phyloP scores from a whole-genome alignment of 768 basidiomycete species.

The Rhizopogon vesiculosus region DNA sequence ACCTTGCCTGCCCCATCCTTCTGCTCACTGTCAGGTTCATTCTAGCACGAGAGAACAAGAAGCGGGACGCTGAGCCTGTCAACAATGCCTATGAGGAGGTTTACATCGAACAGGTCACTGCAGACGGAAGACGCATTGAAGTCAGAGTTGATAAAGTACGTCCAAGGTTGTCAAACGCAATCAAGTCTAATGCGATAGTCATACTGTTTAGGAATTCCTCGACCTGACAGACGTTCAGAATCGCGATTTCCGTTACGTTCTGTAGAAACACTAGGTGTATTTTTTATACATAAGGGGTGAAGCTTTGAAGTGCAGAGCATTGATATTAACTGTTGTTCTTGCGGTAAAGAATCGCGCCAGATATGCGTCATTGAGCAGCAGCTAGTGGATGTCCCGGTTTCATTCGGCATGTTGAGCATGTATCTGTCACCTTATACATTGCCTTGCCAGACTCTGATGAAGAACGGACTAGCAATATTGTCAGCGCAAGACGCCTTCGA shows the following conservation, averaged over 20 bases:
- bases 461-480: too few relatives aligned
- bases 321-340: not conserved
- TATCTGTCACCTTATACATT: too few relatives aligned
- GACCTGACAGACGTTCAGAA: slow-evolving; percentile 67
- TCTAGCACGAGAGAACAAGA: slow-evolving; percentile 57
- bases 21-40: slow-evolving; percentile 47
- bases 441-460: too few relatives aligned
- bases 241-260: slow-evolving; percentile 58
- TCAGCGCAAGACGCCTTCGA: too few relatives aligned
- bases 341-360: too few relatives aligned
- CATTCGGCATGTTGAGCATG: too few relatives aligned
- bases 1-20: slow-evolving; percentile 45
- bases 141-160: slow-evolving; percentile 67
- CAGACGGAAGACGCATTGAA: slow-evolving; percentile 48
- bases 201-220: slow-evolving; percentile 1
- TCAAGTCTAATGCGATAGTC: not conserved
- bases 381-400: too few relatives aligned
- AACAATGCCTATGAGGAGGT: slow-evolving; percentile 51
- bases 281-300: not conserved
- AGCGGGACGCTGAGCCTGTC: slow-evolving; percentile 51
- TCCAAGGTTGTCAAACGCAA: not conserved
- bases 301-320: not conserved
- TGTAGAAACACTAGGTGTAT: slow-evolving; percentile 23
- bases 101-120: slow-evolving; percentile 48
- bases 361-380: too few relatives aligned